phyloP scores from a whole-genome alignment of 2,329 filamentous ascomycete species.

The Hypoxylon sp. region DNA sequence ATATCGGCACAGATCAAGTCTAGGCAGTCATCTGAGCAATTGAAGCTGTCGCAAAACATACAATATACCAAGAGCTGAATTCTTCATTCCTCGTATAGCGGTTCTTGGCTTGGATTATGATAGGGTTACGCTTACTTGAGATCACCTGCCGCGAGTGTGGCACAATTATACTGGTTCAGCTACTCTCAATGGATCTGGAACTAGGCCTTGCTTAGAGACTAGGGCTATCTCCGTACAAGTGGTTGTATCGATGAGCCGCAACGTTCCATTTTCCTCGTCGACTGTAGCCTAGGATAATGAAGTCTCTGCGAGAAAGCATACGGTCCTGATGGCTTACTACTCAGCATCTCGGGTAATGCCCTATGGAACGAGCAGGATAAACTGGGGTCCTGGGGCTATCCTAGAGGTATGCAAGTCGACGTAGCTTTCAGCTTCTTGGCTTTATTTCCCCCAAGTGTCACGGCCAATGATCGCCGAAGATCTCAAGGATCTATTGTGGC shows the following conservation, averaged over 20 bases:
- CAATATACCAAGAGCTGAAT: background rate
- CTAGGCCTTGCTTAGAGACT: background rate
- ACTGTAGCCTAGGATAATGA: background rate
- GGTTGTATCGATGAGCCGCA: conserved; percentile 27
- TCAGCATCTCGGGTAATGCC: conserved; percentile 6
- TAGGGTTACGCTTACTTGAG: background rate
- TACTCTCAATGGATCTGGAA: background rate
- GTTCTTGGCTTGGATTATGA: conserved; percentile 9
- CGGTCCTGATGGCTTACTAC: conserved; percentile 11
- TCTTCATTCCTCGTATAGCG: background rate
- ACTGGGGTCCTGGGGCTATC: conserved; percentile 15
- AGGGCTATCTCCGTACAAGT: background rate
- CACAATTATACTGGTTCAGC: background rate
- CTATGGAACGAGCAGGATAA: conserved; percentile 19
- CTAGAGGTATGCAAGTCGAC: conserved; percentile 9
- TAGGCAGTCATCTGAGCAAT: background rate
- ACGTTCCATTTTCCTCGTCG: conserved; percentile 19
- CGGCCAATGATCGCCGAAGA: conserved; percentile 28
- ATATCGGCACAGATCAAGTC: background rate
- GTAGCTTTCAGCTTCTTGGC: conserved; percentile 29
- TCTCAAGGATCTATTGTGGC: conserved; percentile 25
- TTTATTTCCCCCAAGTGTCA: background rate
- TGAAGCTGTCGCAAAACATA: background rate
- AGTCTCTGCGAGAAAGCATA: conserved; percentile 7
- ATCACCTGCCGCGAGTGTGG: background rate